Conservation (phyloP, 768 basidiomycete genomes). For the Kwoniella sp. region DNA sequence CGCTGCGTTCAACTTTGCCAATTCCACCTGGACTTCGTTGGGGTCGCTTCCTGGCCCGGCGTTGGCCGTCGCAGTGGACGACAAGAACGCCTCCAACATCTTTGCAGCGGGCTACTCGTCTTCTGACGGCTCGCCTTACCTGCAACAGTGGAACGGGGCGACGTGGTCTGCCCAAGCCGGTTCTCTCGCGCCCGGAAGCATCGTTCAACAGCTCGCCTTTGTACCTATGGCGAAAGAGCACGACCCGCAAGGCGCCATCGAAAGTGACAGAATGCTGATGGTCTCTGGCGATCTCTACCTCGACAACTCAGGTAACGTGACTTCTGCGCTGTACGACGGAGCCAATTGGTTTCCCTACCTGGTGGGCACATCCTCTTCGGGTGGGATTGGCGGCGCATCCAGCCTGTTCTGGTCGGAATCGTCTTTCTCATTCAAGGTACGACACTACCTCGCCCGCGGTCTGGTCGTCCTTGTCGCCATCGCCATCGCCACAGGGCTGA, state of each 20-base stretch:
- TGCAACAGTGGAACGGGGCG: conserved; percentile 78
- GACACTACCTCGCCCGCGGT: conserved; percentile 83
- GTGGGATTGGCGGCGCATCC: conserved; percentile 65
- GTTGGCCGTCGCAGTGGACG: conserved; percentile 79
- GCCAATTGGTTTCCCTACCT: conserved; percentile 75
- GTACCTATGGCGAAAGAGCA: conserved; percentile 83
- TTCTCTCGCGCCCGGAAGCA: conserved; percentile 60
- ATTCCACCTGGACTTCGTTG: conserved; percentile 65
- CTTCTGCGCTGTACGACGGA: conserved; percentile 84
- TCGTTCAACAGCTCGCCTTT: conserved; percentile 78
- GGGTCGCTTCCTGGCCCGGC: conserved; percentile 73
- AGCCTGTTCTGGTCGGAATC: conserved; percentile 63
- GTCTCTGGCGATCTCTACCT: conserved; percentile 74
- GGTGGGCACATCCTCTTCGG: conserved; percentile 61
- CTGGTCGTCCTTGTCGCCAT: conserved; percentile 96
- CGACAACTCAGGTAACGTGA: conserved; percentile 68
- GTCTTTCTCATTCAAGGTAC: conserved; percentile 54
- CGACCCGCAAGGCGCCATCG: conserved; percentile 61
- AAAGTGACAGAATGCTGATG: conserved; percentile 82
- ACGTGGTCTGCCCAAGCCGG: conserved; percentile 59
- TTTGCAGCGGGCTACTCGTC: conserved; percentile 80
- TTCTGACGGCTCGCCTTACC: conserved; percentile 65
- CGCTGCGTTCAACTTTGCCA: conserved; percentile 66
- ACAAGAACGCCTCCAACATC: conserved; percentile 71
- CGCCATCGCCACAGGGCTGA: conserved; percentile 86